Conservation (phyloP, 176 grass and related monocot species). For the Luzula sylvatica region DNA sequence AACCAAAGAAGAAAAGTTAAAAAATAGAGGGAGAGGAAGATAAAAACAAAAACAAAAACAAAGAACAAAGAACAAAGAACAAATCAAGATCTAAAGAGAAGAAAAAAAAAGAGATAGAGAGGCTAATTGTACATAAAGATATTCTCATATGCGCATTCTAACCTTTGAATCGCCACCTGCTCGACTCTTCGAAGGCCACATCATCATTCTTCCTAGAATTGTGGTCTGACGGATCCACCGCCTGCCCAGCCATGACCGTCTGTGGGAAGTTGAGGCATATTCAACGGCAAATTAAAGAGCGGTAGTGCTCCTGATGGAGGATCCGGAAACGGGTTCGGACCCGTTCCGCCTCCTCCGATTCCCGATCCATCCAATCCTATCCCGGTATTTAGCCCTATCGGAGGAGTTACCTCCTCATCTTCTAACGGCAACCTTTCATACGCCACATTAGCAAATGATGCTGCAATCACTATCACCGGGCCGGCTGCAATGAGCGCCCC, state of each 20-base stretch:
- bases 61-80: slow-evolving; percentile 7
- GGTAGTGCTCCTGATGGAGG: slow-evolving; percentile 60
- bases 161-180: slow-evolving; percentile 56
- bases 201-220: slow-evolving; percentile 45
- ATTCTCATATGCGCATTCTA: slow-evolving; percentile 38
- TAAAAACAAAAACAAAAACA: slow-evolving; percentile 35
- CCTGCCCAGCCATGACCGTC: slow-evolving; percentile 48
- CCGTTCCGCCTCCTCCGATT: slow-evolving; percentile 21
- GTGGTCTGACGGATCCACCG: slow-evolving; percentile 35
- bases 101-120: slow-evolving; percentile 17
- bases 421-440: slow-evolving; percentile 94
- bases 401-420: slow-evolving; percentile 57
- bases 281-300: slow-evolving; percentile 85
- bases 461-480: slow-evolving; percentile 89
- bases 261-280: slow-evolving; percentile 56
- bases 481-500: slow-evolving; percentile 74
- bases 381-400: neutral
- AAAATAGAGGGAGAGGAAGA: slow-evolving; percentile 42
- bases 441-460: slow-evolving; percentile 95
- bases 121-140: slow-evolving; percentile 34
- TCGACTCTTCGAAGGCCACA: slow-evolving; percentile 25
- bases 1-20: slow-evolving; percentile 1
- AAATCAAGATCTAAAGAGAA: too few relatives aligned
- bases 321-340: slow-evolving; percentile 40
- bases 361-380: slow-evolving; percentile 26